A percentile compares a stretch with the other conserved stretches of the same genome.
These are phyloP conservation scores for Coemansia sp. DNA, from an alignment of 192 early-diverging fungal species.

Conservation along the genomic window DNA sequence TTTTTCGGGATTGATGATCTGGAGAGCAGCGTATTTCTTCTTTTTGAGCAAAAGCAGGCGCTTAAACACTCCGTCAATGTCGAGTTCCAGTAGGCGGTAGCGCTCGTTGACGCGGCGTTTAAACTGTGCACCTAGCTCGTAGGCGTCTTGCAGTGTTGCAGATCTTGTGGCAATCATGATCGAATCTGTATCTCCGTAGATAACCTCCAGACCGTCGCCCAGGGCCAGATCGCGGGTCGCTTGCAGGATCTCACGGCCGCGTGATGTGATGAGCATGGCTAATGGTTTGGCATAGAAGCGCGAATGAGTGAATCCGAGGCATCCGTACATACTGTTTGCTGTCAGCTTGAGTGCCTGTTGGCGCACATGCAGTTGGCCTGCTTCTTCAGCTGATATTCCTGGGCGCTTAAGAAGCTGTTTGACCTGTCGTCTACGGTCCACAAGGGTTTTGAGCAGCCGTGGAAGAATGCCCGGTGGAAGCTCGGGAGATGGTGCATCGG, in stretches of 20 bases:
- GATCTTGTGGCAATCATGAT: conserved; percentile 95
- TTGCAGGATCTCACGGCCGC: conserved; percentile 95
- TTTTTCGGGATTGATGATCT: conserved; percentile 54
- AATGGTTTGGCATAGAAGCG: conserved; percentile 95
- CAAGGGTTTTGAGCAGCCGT: conserved; percentile 78
- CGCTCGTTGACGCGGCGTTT: conserved; percentile 84
- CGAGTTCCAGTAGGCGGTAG: conserved; percentile 94
- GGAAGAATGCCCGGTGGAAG: conserved; percentile 79
- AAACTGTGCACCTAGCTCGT: conserved; percentile 75
- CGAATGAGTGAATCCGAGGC: conserved; percentile 87
- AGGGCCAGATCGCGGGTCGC: conserved; percentile 85
- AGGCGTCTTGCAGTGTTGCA: conserved; percentile 64
- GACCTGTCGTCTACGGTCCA: conserved; percentile 84
- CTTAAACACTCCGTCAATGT: conserved; percentile 91
- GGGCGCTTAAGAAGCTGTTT: conserved; percentile 86
- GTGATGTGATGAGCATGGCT: conserved; percentile 95
- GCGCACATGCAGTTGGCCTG: conserved; percentile 80
- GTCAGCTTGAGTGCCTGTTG: conserved; percentile 95
- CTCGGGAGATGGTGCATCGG: conserved; percentile 71
- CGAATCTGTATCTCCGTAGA: conserved; percentile 99
- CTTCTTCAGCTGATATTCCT: conserved; percentile 51
- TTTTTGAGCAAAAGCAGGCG: conserved; percentile 92
- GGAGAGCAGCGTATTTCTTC: conserved; percentile 96
- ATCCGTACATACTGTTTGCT: conserved; percentile 99
- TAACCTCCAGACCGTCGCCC: conserved; percentile 79